A percentile compares a stretch with the other conserved stretches of the same genome.
Evolutionary conservation across 108 stramenopile species (phyloP).

Genomic region (Cafeteria roenbergensis): DNA sequence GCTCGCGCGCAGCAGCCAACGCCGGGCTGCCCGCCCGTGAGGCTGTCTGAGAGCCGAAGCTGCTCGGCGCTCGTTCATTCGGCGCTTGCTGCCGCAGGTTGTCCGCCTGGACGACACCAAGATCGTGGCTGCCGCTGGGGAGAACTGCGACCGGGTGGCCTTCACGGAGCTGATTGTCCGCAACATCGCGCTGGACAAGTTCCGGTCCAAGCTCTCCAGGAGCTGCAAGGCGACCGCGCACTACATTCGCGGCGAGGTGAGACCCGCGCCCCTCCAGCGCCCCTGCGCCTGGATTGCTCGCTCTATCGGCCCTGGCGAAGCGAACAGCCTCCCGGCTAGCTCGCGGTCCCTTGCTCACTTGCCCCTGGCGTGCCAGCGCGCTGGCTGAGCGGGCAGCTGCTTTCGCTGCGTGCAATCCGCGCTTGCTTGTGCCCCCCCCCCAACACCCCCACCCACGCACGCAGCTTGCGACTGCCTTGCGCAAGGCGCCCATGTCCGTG

Average conservation of each 20-base stretch:
- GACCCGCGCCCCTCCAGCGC: too few species aligned
- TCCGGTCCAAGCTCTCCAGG: slow-evolving; percentile 37
- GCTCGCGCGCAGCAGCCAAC: too few species aligned
- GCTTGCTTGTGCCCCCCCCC: too few species aligned
- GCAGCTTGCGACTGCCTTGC: slow-evolving; percentile 41
- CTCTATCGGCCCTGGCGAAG: too few species aligned
- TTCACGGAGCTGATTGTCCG: slow-evolving; percentile 45
- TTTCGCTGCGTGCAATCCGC: too few species aligned
- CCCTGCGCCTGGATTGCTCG: too few species aligned
- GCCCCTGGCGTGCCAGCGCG: too few species aligned
- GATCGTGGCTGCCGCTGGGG: slow-evolving; percentile 16
- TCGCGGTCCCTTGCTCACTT: too few species aligned
- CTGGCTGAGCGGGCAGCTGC: too few species aligned
- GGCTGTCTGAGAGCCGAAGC: not conserved
- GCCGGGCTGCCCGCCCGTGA: too few species aligned
- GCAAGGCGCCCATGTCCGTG: slow-evolving; percentile 43
- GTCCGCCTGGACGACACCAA: slow-evolving; percentile 13
- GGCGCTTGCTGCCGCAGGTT: not conserved
- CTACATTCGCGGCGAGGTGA: slow-evolving; percentile 31
- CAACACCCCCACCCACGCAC: too few species aligned
- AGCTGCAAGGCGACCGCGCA: slow-evolving; percentile 36
- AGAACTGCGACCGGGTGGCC: not conserved
- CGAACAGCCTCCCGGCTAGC: too few species aligned
- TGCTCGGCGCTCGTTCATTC: not conserved
- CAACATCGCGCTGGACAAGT: slow-evolving; percentile 44